Conservation (phyloP, 805 yeast species). For the Nakazawaea populi region DNA sequence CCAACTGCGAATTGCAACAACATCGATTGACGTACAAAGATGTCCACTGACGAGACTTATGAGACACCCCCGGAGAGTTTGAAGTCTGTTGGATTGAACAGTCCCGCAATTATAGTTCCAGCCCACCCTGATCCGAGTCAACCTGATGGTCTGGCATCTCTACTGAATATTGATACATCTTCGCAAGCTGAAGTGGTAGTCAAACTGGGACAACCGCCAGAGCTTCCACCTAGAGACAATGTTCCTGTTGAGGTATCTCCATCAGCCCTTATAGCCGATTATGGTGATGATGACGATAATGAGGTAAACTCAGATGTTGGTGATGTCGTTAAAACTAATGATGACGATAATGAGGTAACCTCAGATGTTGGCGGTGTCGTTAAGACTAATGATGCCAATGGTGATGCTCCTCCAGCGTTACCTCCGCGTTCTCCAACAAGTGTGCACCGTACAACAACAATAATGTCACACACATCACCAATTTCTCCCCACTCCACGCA, state of each 20-base stretch:
- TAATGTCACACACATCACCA: not conserved
- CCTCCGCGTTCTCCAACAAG: not conserved
- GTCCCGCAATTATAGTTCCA: slow-evolving; percentile 4
- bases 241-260: not conserved
- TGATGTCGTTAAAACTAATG: not conserved
- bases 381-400: not conserved
- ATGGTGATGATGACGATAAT: too few relatives aligned
- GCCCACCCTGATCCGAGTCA: not conserved
- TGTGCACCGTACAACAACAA: not conserved
- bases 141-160: not conserved
- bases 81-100: not conserved
- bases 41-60: not conserved
- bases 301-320: too few relatives aligned
- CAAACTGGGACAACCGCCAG: not conserved
- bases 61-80: not conserved
- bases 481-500: not conserved
- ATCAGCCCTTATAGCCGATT: too few relatives aligned
- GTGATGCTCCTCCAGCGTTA: not conserved
- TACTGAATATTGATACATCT: not conserved
- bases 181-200: not conserved
- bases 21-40: not conserved
- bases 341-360: not conserved
- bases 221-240: slow-evolving; percentile 8
- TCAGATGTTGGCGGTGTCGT: not conserved
- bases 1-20: too few relatives aligned